Evolutionary conservation across 495 filamentous ascomycete genomes (phyloP), one percentile per base, ranked within the genome.

Genomic region (Aspergillus ostianus): DNA sequence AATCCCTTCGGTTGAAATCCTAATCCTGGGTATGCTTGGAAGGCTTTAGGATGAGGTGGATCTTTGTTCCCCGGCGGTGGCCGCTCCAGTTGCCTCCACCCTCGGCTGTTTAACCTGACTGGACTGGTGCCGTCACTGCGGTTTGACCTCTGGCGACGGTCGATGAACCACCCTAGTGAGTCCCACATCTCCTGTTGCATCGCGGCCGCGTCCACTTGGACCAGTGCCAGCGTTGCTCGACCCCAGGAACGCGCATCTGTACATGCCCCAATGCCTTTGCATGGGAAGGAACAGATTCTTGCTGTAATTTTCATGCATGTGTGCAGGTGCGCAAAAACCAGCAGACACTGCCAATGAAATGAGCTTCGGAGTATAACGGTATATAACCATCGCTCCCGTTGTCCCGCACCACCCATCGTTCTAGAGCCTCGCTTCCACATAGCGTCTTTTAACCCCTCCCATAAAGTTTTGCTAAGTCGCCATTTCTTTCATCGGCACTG

Each of bases 31-130:
- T n/a, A n/a, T 15, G 13, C 36, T 41, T 41, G 36, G 9, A 4
- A 15, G 10, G 1, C 36, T 41, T 12, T 15, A 12, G 12, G 13
- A 44, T 32, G 18, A 6, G 30, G 52, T 44, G n/a, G 51, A 53
- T 53, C 51, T 30, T 19, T 32, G 51, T 30, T 53, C 27, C 12
- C 51, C 51, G 51, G 36, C 21, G 32, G 19, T 53, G n/a, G 26
- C 32, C 51, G 51, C 12, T 21, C 45, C 27, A n/a, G 8, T 49
- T 49, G 23, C 19, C 47, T 26, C 47, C 47, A 49, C 29, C 41
- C 32, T 53, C 51, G 50, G 51, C 57, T 15, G 41, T 54, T 54
- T 59, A 46, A 15, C 50, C 51, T 47, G 49, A 54, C 57, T 27
- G 18, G 57, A 54, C 50, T 59, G 57, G 49, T 19, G 45, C 47